phyloP scores from a whole-genome alignment of 257 asterid genomes.

The Ocimum tenuiflorum region DNA sequence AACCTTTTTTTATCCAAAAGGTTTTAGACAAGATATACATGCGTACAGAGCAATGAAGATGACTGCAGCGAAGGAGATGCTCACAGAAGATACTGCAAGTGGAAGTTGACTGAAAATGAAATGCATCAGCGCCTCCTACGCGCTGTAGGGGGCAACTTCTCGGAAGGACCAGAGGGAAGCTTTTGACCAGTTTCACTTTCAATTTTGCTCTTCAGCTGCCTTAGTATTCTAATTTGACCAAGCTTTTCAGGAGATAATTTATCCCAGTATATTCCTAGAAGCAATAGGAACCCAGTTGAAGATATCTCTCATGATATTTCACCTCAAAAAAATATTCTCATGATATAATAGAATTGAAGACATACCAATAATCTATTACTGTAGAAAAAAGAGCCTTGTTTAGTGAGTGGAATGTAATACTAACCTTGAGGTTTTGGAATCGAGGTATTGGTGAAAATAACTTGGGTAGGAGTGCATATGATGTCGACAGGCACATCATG shows the following conservation, averaged over 20 bases:
- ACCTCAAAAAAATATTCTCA: too few relatives aligned
- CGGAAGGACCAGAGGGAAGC: conserved; percentile 76
- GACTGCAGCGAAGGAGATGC: neutral
- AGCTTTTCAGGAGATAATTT: conserved; percentile 88
- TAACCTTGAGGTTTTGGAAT: conserved; percentile 93
- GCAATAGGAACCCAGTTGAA: neutral
- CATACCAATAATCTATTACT: neutral
- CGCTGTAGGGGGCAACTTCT: conserved; percentile 84
- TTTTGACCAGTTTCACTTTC: conserved; percentile 67
- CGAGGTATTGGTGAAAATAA: conserved; percentile 69
- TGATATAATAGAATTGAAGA: too few relatives aligned
- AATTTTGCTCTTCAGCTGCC: conserved; percentile 65
- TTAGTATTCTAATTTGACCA: conserved; percentile 63
- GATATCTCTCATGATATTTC: neutral
- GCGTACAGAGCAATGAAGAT: neutral
- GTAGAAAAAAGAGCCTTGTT: too few relatives aligned
- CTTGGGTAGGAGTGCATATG: conserved; percentile 77
- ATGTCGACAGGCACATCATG: conserved; percentile 95
- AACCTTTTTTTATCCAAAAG: neutral
- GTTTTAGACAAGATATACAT: neutral
- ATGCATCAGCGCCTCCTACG: conserved; percentile 37
- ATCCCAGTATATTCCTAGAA: conserved; percentile 85
- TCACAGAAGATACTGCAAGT: neutral
- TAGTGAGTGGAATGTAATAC: conserved; percentile 3
- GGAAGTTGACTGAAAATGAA: neutral